These are phyloP conservation scores for Pleurotus platypus DNA, from an alignment of 768 basidiomycete genomes.

Conservation along the genomic window DNA sequence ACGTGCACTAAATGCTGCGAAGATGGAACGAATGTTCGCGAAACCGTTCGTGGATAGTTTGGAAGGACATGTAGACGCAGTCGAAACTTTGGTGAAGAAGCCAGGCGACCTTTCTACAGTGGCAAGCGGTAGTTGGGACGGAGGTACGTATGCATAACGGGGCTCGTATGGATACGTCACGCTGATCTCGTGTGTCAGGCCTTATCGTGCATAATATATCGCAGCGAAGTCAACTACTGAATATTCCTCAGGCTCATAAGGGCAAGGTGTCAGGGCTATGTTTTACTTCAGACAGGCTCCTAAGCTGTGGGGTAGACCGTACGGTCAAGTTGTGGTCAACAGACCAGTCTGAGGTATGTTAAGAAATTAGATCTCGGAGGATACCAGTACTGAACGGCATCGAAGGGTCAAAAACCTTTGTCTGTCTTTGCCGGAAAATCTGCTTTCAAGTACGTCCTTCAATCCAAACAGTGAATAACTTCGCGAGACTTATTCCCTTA, in stretches of 20 bases:
- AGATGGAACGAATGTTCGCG: constrained; percentile 97
- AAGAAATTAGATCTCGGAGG: not conserved
- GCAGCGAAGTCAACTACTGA: constrained; percentile 47
- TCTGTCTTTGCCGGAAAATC: constrained; percentile 81
- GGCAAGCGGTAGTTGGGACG: constrained; percentile 94
- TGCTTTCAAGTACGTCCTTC: constrained; percentile 76
- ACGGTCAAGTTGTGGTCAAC: constrained; percentile 81
- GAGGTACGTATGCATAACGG: constrained; percentile 54
- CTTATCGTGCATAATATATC: constrained; percentile 84
- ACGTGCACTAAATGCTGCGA: constrained; percentile 90
- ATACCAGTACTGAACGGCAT: not conserved
- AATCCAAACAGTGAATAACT: not conserved
- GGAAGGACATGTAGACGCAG: constrained; percentile 92
- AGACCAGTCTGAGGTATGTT: constrained; percentile 31
- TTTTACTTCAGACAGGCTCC: constrained; percentile 61
- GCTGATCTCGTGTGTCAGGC: constrained; percentile 38
- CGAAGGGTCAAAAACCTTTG: constrained; percentile 46
- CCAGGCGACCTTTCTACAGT: constrained; percentile 72
- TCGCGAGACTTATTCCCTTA: constrained; percentile 7
- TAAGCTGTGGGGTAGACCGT: constrained; percentile 82
- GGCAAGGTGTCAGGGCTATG: constrained; percentile 83
- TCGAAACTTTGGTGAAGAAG: constrained; percentile 79
- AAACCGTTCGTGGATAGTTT: constrained; percentile 90
- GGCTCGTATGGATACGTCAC: not conserved
- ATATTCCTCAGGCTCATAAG: constrained; percentile 72